Conservation (phyloP, 495 filamentous ascomycete species). For the Friedmanniomyces simplex region DNA sequence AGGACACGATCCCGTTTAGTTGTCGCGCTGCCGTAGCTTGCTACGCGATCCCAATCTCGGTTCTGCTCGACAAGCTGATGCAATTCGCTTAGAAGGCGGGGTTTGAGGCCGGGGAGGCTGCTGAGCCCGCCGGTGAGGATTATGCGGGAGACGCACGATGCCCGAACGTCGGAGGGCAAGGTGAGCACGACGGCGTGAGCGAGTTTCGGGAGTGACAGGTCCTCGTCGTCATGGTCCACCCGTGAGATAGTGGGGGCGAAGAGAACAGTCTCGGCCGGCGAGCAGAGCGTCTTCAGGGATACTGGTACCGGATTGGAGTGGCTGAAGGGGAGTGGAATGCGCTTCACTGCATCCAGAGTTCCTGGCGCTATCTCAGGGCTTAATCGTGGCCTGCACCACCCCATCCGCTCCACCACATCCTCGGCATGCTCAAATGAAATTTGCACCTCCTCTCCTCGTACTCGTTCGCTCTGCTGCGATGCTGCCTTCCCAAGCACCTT, state of each 20-base stretch:
- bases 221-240: constrained; percentile 69
- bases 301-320: constrained; percentile 44
- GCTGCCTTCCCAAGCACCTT: constrained; percentile 43
- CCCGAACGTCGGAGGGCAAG: constrained; percentile 70
- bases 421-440: constrained; percentile 63
- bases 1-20: background rate
- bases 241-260: constrained; percentile 47
- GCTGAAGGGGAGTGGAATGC: constrained; percentile 41
- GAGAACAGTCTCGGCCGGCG: constrained; percentile 65
- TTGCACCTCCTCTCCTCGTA: constrained; percentile 23
- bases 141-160: constrained; percentile 80
- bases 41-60: constrained; percentile 67
- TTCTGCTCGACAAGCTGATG: constrained; percentile 47
- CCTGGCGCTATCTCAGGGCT: constrained; percentile 12
- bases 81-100: constrained; percentile 69
- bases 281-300: constrained; percentile 55
- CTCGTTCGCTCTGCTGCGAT: background rate
- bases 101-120: constrained; percentile 67
- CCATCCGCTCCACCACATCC: constrained; percentile 59
- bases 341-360: constrained; percentile 21
- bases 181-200: constrained; percentile 65
- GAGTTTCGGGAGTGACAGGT: constrained; percentile 61
- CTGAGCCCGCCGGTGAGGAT: constrained; percentile 77
- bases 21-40: constrained; percentile 27
- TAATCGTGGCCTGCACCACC: constrained; percentile 49